phyloP scores from a whole-genome alignment of 345 rosid species.

The Iberis pinnata region DNA sequence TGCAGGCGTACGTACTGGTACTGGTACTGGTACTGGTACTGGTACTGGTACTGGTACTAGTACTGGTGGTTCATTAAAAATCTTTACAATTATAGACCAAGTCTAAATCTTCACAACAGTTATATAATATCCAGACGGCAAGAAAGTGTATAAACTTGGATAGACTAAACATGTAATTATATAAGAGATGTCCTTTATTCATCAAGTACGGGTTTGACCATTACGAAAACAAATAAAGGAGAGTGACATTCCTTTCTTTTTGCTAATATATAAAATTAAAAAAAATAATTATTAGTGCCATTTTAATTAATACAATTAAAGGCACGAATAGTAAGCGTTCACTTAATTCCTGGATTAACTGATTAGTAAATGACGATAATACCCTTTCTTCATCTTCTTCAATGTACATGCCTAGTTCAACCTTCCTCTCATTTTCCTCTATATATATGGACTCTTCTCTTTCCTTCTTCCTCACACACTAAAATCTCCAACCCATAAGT shows the following conservation, averaged over 20 bases:
- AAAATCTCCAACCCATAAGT: slow-evolving; percentile 20
- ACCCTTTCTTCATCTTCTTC: slow-evolving; percentile 18
- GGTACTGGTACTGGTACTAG: too few relatives aligned
- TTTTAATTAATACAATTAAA: slow-evolving; percentile 5
- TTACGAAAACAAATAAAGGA: slow-evolving; percentile 1
- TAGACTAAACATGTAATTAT: background rate
- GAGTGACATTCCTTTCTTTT: background rate
- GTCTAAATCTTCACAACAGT: too few relatives aligned
- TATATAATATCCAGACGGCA: background rate
- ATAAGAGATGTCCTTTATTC: slow-evolving; percentile 8
- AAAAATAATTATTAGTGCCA: background rate
- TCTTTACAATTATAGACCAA: too few relatives aligned
- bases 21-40: too few relatives aligned
- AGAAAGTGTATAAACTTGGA: background rate
- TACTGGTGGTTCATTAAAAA: too few relatives aligned
- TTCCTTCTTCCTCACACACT: slow-evolving; percentile 47
- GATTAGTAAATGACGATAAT: background rate
- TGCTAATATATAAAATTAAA: background rate
- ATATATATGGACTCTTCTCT: slow-evolving; percentile 41
- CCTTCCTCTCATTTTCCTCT: slow-evolving; percentile 15
- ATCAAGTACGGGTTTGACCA: slow-evolving; percentile 27
- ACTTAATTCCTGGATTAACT: slow-evolving; percentile 13
- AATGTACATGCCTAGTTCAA: slow-evolving; percentile 7
- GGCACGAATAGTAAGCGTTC: slow-evolving; percentile 15
- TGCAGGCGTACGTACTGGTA: too few relatives aligned